Conservation (phyloP, 495 filamentous ascomycete genomes). For the Xylaria flabelliformis region DNA sequence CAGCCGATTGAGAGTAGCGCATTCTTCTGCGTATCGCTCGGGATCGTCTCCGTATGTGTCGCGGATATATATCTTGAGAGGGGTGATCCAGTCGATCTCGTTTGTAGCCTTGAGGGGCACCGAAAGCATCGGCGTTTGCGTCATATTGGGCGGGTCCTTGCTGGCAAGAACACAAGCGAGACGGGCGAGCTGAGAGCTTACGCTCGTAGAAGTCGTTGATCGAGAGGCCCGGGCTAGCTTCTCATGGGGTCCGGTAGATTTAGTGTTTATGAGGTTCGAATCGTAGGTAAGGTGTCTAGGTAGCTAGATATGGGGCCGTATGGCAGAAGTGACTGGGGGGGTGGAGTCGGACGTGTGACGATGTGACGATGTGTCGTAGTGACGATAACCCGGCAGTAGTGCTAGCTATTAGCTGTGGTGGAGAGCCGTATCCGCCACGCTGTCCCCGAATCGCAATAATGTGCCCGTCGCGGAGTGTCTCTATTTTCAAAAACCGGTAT, state of each 20-base stretch:
- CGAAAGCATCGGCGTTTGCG: constrained; percentile 89
- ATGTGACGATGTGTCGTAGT: constrained; percentile 20
- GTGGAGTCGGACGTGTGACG: constrained; percentile 27
- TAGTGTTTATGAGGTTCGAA: background rate
- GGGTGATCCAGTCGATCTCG: constrained; percentile 97
- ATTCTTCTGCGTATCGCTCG: constrained; percentile 92
- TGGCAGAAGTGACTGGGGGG: background rate
- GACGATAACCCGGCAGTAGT: constrained; percentile 5
- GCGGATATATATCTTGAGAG: constrained; percentile 92
- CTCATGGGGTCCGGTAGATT: constrained; percentile 11
- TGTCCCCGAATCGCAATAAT: background rate
- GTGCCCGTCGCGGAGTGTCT: background rate
- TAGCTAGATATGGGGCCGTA: background rate
- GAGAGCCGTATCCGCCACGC: constrained; percentile 17
- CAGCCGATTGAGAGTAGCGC: constrained; percentile 92
- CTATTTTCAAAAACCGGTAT: background rate
- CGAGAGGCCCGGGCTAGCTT: constrained; percentile 6
- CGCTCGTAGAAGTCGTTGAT: constrained; percentile 14
- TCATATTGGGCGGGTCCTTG: constrained; percentile 57
- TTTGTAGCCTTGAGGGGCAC: constrained; percentile 96
- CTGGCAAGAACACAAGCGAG: constrained; percentile 18
- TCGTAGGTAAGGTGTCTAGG: constrained; percentile 16
- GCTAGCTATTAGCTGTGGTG: background rate
- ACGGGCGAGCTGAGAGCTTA: constrained; percentile 17
- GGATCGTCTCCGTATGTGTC: constrained; percentile 95